These are phyloP conservation scores for Combretum micranthum DNA, from an alignment of 345 rosid genomes.

Conservation along the genomic window DNA sequence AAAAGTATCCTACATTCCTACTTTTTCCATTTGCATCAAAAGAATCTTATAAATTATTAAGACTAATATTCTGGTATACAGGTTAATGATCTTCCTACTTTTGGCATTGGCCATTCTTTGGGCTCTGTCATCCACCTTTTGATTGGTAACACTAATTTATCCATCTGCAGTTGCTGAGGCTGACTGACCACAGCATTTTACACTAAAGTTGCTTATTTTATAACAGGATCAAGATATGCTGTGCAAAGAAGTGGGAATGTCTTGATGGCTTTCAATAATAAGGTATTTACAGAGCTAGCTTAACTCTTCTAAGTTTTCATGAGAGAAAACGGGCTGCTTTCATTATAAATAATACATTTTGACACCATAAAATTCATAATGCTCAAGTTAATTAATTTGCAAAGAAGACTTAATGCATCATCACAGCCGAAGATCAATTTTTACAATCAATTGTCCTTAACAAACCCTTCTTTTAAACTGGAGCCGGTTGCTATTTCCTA, in stretches of 20 bases:
- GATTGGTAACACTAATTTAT: conserved; percentile 46
- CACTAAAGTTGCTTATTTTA: conserved; percentile 15
- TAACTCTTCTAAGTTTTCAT: no score
- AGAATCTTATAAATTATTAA: not conserved
- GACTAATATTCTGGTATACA: conserved; percentile 18
- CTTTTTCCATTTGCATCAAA: not conserved
- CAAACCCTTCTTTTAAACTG: no score
- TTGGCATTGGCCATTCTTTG: conserved; percentile 93
- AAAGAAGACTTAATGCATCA: no score
- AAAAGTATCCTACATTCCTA: no score
- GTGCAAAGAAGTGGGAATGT: conserved; percentile 87
- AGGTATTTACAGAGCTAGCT: conserved; percentile 33
- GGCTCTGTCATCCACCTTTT: conserved; percentile 94
- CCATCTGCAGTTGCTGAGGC: not conserved
- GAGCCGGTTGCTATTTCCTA: no score
- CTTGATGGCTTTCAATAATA: conserved; percentile 88
- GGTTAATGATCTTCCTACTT: conserved; percentile 86
- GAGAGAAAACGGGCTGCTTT: no score
- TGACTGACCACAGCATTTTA: conserved; percentile 10
- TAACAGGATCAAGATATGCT: conserved; percentile 87
- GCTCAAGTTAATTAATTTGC: no score
- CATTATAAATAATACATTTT: no score
- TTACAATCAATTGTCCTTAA: no score
- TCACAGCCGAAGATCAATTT: no score
- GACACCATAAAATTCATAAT: no score